Base-by-base conservation (phyloP, 192 early-diverging fungal genomes). In the Coemansia sp. region DNA sequence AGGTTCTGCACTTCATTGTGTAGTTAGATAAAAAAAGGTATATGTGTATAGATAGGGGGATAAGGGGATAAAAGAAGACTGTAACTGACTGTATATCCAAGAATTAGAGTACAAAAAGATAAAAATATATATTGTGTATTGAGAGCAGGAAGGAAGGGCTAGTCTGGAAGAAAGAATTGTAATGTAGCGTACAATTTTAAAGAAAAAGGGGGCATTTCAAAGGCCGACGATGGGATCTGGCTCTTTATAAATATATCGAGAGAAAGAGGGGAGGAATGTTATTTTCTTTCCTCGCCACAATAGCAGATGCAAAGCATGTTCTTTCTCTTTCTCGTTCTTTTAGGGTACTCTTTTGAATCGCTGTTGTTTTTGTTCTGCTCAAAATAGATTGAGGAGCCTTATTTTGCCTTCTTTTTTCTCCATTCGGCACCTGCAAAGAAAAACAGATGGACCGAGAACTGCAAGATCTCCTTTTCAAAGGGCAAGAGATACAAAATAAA, bases 1-100 rank as follows among this genome's bases (percentile, higher is more conserved):
- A 83, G 16, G 79, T 82, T 61, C 62, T 70, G 74, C 79, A 82
- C 70, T 76, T 82, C 79, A 82, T 82, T 63, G 5, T 60, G n/a
- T 50, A 50, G 6, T 50, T 45, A 14, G 1, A 45, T 17, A 42
- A 20, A 16, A 43, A 6, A n/a, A n/a, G 13, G 39, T 49, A 25
- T 5, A 10, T 7, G 13, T 45, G 8, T 25, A 40, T 20, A 61
- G 51, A 50, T 37, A 63, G 14, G 17, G 38, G 14, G 45, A 17
- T 40, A 22, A 41, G 55, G 39, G 11, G 7, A 58, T 46, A 20
- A 14, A 17, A 19, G 7, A 17, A 50, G 49, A 14, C 1, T 17
- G n/a, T 16, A 17, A 14, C 7, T 14, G 16, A n/a, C n/a, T n/a
- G n/a, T 25, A 51, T 41, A 38, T 49, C 48, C 57, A 57, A 61